A percentile compares a stretch with the other conserved stretches of the same genome.
These are phyloP conservation scores for Liquidambar formosana DNA, from an alignment of 164 flowering plant genomes.

Conservation along the genomic window DNA sequence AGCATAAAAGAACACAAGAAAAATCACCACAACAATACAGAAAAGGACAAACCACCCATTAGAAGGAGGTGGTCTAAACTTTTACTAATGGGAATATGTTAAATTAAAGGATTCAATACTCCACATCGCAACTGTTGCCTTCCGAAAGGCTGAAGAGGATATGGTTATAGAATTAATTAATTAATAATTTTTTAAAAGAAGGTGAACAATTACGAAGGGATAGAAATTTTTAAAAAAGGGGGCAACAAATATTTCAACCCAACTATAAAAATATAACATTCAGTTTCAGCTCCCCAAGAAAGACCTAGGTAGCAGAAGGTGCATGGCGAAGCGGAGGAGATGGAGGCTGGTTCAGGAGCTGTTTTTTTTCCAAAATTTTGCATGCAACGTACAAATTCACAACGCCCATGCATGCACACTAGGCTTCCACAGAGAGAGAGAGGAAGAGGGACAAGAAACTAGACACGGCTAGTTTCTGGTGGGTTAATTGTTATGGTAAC, in stretches of 20 bases:
- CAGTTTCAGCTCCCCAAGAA: constrained; percentile 23
- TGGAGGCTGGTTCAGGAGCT: neutral
- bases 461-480: no score
- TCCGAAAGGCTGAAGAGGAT: constrained; percentile 12
- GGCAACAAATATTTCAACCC: neutral
- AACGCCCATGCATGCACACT: constrained; percentile 10
- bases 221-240: no score
- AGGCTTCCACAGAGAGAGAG: no score
- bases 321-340: constrained; percentile 3
- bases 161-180: constrained; percentile 7
- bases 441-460: no score
- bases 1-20: constrained; percentile 4
- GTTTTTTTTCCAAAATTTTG: constrained; percentile 2
- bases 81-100: neutral
- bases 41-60: constrained; percentile 14
- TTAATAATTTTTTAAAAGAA: no score
- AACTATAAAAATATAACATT: neutral
- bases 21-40: constrained; percentile 6
- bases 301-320: constrained; percentile 16
- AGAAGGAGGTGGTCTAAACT: constrained; percentile 3
- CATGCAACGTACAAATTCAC: constrained; percentile 2
- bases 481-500: no score
- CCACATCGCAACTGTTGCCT: constrained; percentile 17
- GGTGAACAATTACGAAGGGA: no score
- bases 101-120: constrained; percentile 13